Base-by-base conservation (phyloP, 805 yeast species). In the Saturnispora zaruensis region DNA sequence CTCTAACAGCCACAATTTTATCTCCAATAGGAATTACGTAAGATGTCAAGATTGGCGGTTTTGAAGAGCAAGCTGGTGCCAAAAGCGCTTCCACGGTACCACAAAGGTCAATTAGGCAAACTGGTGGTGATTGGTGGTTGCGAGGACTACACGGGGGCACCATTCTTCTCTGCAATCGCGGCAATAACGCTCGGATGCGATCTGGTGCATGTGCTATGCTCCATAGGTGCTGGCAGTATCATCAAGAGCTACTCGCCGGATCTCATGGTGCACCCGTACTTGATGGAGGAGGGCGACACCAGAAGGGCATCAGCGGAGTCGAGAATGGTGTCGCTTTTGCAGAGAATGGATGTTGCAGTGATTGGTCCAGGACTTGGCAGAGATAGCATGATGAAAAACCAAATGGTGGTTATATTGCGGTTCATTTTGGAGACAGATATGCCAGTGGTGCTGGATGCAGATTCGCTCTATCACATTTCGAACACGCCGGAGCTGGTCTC, bases 141-240 rank as follows among this genome's bases (percentile, higher is more conserved):
- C 64, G 90, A 86, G 64, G 97, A 91, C 64, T 91, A 89, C 64
- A 90, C 97, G 0, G 99, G 99, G 0, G 99, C 99, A 0, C 98
- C 98, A 2, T 93, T 74, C 66, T 93, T 93, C 64, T 77, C 95
- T 33, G 85, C 95, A 5, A 84, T 85, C 63, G 85, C 96, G 1
- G 79, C 95, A 1, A 86, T 95, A 2, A 67, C 84, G 34, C 74
- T 84, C 45, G 99, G 99, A 0, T 83, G 89, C 48, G 99, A 91
- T 63, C 72, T 93, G 69, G 77, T 91, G 34, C 98, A 91, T 65
- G 75, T 91, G 8, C 74, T 93, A n/a, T 93, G 98, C 68, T 95
- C 88, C 56, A 65, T 69, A 46, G 67, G 70, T 28, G 97, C 97
- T 0, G 90, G 87, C 0, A 68, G 83, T 0, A 82, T 87, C 6